These are phyloP conservation scores for Geopyxis carbonaria DNA, from an alignment of 495 filamentous ascomycete species.

Conservation along the genomic window DNA sequence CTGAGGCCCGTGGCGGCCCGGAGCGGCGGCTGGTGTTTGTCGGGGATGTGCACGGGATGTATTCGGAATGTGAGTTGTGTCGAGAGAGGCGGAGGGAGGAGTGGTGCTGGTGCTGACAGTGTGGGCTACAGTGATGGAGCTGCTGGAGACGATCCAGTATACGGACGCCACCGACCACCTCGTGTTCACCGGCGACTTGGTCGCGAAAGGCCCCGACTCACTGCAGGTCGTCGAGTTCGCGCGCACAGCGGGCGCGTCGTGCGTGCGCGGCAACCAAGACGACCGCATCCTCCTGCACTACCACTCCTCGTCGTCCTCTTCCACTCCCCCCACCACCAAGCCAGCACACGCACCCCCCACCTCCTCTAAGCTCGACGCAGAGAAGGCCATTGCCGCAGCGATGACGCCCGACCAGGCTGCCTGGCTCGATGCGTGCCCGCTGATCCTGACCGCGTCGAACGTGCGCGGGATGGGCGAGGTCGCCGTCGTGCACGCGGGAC, in stretches of 20 bases:
- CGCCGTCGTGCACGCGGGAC: slow-evolving; percentile 66
- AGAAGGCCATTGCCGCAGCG: slow-evolving; percentile 27
- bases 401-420: slow-evolving; percentile 43
- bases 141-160: slow-evolving; percentile 54
- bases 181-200: slow-evolving; percentile 65
- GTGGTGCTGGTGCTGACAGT: background rate
- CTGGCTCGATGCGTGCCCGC: slow-evolving; percentile 55
- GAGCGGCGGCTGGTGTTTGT: slow-evolving; percentile 47
- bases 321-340: too few species aligned
- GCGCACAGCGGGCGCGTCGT: slow-evolving; percentile 49
- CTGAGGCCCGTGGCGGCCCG: slow-evolving; percentile 6
- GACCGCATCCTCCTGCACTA: slow-evolving; percentile 49
- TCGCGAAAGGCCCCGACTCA: slow-evolving; percentile 79
- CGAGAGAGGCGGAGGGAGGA: background rate
- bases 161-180: slow-evolving; percentile 51
- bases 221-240: slow-evolving; percentile 59
- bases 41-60: slow-evolving; percentile 84
- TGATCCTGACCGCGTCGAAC: slow-evolving; percentile 52
- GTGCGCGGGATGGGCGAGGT: slow-evolving; percentile 42
- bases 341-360: too few species aligned
- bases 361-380: slow-evolving; percentile 11
- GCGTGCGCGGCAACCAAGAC: slow-evolving; percentile 87
- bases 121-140: slow-evolving; percentile 33
- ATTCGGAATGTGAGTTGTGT: slow-evolving; percentile 36
- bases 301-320: too few species aligned